phyloP scores from a whole-genome alignment of 805 yeast species.

The Wickerhamomyces bovis region DNA sequence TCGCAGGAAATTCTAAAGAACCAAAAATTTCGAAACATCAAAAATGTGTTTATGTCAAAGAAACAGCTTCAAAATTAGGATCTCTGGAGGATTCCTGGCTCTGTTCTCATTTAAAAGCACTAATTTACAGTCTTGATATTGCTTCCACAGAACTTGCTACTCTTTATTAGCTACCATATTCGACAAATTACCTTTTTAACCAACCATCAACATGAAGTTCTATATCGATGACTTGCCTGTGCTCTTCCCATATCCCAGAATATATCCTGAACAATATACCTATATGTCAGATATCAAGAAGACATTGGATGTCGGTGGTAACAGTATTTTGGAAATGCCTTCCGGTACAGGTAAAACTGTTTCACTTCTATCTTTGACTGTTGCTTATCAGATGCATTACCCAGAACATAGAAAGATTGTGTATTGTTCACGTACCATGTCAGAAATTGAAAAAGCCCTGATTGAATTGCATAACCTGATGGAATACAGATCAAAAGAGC shows the following conservation, averaged over 20 bases:
- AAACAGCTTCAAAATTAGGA: neutral
- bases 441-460: conserved; percentile 95
- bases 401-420: conserved; percentile 93
- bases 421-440: conserved; percentile 99
- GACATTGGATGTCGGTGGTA: conserved; percentile 93
- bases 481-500: conserved; percentile 76
- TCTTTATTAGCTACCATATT: neutral
- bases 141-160: neutral
- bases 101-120: neutral
- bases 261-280: conserved; percentile 97
- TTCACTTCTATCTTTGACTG: conserved; percentile 81
- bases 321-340: conserved; percentile 97
- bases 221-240: conserved; percentile 94
- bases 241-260: conserved; percentile 90
- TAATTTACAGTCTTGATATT: neutral
- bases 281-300: conserved; percentile 95
- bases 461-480: conserved; percentile 84
- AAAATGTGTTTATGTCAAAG: too few relatives aligned
- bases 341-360: conserved; percentile 99
- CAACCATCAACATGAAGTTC: conserved; percentile 38
- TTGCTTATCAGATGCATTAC: conserved; percentile 91
- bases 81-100: neutral
- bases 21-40: neutral
- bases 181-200: neutral
- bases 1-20: neutral